Evolutionary conservation across 1,139 yeast species (phyloP).

Genomic region (Yamadazyma siamensis): DNA sequence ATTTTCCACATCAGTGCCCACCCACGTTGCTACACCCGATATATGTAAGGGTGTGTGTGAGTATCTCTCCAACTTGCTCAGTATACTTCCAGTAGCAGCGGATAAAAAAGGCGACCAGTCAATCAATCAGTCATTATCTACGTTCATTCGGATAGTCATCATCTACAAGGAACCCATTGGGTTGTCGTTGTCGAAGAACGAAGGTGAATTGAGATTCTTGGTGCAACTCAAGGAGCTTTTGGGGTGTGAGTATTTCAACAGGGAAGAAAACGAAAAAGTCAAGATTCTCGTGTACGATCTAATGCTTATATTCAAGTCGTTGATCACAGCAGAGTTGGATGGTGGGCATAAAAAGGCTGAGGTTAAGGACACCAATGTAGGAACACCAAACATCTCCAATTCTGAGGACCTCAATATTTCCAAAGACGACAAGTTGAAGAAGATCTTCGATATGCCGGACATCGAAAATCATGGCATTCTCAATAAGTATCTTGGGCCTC

Average conservation of each 20-base stretch:
- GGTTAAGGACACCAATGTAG: neutral
- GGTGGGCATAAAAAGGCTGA: slow-evolving; percentile 1
- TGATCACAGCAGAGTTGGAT: slow-evolving; percentile 21
- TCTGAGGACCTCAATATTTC: neutral
- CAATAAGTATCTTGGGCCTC: slow-evolving; percentile 18
- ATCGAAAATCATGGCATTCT: slow-evolving; percentile 27
- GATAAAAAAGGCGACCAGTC: slow-evolving; percentile 5
- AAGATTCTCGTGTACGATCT: slow-evolving; percentile 63
- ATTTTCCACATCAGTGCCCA: slow-evolving; percentile 27
- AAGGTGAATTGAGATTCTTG: slow-evolving; percentile 33
- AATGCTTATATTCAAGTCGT: slow-evolving; percentile 50
- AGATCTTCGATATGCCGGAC: slow-evolving; percentile 35
- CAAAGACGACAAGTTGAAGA: slow-evolving; percentile 8
- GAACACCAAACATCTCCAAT: neutral
- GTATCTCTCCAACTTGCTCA: slow-evolving; percentile 6
- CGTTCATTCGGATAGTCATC: slow-evolving; percentile 55
- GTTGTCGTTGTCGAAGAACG: slow-evolving; percentile 27
- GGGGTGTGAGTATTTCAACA: slow-evolving; percentile 36
- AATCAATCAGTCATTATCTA: slow-evolving; percentile 17
- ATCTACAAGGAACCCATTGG: slow-evolving; percentile 50
- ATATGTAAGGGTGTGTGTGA: slow-evolving; percentile 10
- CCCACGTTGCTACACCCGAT: slow-evolving; percentile 15
- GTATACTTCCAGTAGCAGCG: slow-evolving; percentile 3
- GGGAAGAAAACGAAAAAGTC: slow-evolving; percentile 45
- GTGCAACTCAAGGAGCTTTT: slow-evolving; percentile 46